Conservation (phyloP, 164 flowering plant genomes). For the Magnolia officinalis region DNA sequence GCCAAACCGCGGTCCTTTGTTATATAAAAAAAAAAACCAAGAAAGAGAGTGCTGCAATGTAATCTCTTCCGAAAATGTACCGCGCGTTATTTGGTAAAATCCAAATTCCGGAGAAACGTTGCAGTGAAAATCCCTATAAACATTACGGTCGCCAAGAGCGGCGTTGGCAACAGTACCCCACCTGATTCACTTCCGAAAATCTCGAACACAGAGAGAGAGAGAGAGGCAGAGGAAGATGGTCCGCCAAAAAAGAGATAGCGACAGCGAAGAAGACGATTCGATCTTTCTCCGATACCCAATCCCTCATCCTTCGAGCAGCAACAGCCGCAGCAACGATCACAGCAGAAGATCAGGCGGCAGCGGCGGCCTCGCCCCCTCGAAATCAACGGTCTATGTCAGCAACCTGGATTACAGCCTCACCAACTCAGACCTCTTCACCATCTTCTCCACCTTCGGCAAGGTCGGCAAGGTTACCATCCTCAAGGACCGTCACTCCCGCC, state of each 20-base stretch:
- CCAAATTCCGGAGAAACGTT: too few species aligned
- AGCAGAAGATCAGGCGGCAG: conserved; percentile 36
- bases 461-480: conserved; percentile 82
- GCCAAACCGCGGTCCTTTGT: too few species aligned
- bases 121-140: too few species aligned
- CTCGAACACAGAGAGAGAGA: background rate
- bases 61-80: too few species aligned
- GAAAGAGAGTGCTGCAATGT: too few species aligned
- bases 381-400: conserved; percentile 83
- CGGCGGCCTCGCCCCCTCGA: conserved; percentile 86
- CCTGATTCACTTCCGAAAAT: too few species aligned
- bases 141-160: too few species aligned
- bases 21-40: too few species aligned
- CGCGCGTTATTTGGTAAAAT: too few species aligned
- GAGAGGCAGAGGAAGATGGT: conserved; percentile 1
- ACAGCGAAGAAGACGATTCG: conserved; percentile 67
- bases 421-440: conserved; percentile 87
- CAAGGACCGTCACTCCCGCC: conserved; percentile 65
- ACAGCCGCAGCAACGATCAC: conserved; percentile 4
- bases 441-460: conserved; percentile 95
- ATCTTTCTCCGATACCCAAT: conserved; percentile 68
- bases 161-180: too few species aligned
- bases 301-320: conserved; percentile 25
- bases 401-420: conserved; percentile 81
- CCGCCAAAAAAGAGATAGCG: conserved; percentile 14